A percentile compares a stretch with the other conserved stretches of the same genome.
Evolutionary conservation across 2,329 filamentous ascomycete species (phyloP).

Genomic region (Mycosphaerelloides madeirae): DNA sequence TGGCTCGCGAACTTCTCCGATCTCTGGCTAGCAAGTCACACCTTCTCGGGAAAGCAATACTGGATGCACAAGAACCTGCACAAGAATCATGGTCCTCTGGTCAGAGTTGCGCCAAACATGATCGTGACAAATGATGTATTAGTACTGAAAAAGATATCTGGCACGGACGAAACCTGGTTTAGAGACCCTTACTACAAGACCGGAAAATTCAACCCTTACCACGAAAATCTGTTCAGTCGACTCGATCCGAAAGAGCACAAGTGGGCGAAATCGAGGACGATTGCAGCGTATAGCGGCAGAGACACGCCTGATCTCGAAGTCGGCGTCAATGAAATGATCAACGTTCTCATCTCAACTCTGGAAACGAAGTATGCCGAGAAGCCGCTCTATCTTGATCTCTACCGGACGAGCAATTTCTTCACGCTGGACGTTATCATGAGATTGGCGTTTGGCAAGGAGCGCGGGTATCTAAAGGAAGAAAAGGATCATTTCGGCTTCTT

Average conservation of each 20-base stretch:
- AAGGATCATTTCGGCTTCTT: constrained; percentile 2
- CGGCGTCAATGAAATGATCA: constrained; percentile 1
- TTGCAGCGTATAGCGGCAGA: constrained; percentile 2
- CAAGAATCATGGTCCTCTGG: constrained; percentile 2
- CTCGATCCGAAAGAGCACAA: constrained; percentile 2
- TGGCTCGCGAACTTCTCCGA: no score
- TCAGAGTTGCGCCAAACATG: constrained; percentile 6
- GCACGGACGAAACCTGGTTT: background rate
- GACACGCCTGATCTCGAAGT: constrained; percentile 3
- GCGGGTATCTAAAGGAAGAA: background rate
- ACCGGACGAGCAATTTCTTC: background rate
- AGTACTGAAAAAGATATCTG: constrained; percentile 2
- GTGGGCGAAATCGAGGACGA: constrained; percentile 2
- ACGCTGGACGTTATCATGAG: constrained; percentile 2
- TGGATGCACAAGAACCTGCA: constrained; percentile 2
- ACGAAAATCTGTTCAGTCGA: constrained; percentile 4
- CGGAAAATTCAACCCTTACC: constrained; percentile 4
- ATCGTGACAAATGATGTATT: constrained; percentile 1
- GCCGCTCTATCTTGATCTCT: background rate
- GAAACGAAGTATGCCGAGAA: background rate
- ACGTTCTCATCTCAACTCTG: background rate
- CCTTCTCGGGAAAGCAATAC: constrained; percentile 1
- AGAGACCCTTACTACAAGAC: constrained; percentile 4
- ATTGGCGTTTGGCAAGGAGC: constrained; percentile 1
- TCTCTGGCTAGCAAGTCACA: no score